These are phyloP conservation scores for Botrytis hyacinthi DNA, from an alignment of 2,329 filamentous ascomycete species.

Conservation along the genomic window DNA sequence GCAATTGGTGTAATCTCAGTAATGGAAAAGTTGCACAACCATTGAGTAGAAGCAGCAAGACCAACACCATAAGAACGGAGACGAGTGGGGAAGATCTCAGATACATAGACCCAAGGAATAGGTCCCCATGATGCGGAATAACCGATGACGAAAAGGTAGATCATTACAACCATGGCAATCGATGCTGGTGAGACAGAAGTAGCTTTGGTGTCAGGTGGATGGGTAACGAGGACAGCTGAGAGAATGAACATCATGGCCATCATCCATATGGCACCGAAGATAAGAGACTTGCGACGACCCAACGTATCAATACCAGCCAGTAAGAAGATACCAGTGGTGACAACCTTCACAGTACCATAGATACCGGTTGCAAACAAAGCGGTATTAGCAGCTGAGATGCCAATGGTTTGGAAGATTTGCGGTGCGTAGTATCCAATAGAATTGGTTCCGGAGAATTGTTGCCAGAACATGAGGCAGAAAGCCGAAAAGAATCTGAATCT, in stretches of 20 bases:
- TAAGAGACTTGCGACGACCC: slow-evolving; percentile 49
- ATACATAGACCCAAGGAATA: slow-evolving; percentile 52
- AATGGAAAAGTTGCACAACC: slow-evolving; percentile 63
- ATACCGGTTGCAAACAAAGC: slow-evolving; percentile 69
- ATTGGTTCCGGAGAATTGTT: slow-evolving; percentile 36
- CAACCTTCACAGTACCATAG: slow-evolving; percentile 68
- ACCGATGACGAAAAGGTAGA: slow-evolving; percentile 38
- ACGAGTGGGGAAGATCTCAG: slow-evolving; percentile 52
- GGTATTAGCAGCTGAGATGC: slow-evolving; percentile 54
- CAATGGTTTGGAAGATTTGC: slow-evolving; percentile 64
- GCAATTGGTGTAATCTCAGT: slow-evolving; percentile 50
- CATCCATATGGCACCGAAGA: slow-evolving; percentile 50
- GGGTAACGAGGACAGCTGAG: slow-evolving; percentile 47
- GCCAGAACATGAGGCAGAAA: slow-evolving; percentile 49
- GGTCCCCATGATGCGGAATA: slow-evolving; percentile 55
- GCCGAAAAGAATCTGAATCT: slow-evolving; percentile 43
- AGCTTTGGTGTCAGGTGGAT: slow-evolving; percentile 38
- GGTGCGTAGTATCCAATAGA: slow-evolving; percentile 33
- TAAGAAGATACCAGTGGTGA: slow-evolving; percentile 58
- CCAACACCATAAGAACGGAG: slow-evolving; percentile 55
- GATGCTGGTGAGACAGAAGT: slow-evolving; percentile 46
- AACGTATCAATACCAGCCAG: slow-evolving; percentile 45
- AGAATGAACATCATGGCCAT: slow-evolving; percentile 53
- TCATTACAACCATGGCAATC: slow-evolving; percentile 32
- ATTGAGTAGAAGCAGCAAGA: slow-evolving; percentile 65